Conservation (phyloP, 495 filamentous ascomycete species). For the Jackrogersella minutella region DNA sequence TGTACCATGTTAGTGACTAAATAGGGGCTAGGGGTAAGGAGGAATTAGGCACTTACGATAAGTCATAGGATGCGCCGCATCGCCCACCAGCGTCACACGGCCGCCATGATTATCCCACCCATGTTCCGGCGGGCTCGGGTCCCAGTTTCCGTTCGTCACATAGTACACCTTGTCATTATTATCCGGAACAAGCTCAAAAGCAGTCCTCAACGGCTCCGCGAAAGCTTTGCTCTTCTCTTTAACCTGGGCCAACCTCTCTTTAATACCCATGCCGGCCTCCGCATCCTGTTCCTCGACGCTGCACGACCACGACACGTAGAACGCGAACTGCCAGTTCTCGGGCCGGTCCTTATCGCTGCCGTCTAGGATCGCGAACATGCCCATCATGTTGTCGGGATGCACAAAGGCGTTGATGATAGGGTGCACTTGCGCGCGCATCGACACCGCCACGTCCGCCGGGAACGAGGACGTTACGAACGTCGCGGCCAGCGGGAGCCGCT, state of each 20-base stretch:
- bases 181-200: slow-evolving; percentile 54
- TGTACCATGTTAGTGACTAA: background rate
- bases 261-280: slow-evolving; percentile 25
- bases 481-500: slow-evolving; percentile 45
- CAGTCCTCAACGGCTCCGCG: slow-evolving; percentile 52
- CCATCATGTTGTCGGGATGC: slow-evolving; percentile 41
- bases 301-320: slow-evolving; percentile 47
- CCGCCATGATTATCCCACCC: slow-evolving; percentile 59
- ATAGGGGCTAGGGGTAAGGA: too few relatives aligned
- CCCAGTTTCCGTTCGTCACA: slow-evolving; percentile 50
- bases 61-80: slow-evolving; percentile 68
- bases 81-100: slow-evolving; percentile 61
- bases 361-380: slow-evolving; percentile 50
- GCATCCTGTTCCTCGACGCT: slow-evolving; percentile 48
- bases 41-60: slow-evolving; percentile 55
- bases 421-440: slow-evolving; percentile 41
- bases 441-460: slow-evolving; percentile 47
- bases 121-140: slow-evolving; percentile 46
- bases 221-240: slow-evolving; percentile 49
- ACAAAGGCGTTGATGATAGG: slow-evolving; percentile 34
- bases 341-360: slow-evolving; percentile 50
- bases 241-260: slow-evolving; percentile 34
- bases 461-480: slow-evolving; percentile 47
- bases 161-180: slow-evolving; percentile 50
- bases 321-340: slow-evolving; percentile 53